Evolutionary conservation across 129 eudicot genomes (phyloP), one percentile per base, ranked within the genome.

Genomic region (Pulicaria dysenterica): DNA sequence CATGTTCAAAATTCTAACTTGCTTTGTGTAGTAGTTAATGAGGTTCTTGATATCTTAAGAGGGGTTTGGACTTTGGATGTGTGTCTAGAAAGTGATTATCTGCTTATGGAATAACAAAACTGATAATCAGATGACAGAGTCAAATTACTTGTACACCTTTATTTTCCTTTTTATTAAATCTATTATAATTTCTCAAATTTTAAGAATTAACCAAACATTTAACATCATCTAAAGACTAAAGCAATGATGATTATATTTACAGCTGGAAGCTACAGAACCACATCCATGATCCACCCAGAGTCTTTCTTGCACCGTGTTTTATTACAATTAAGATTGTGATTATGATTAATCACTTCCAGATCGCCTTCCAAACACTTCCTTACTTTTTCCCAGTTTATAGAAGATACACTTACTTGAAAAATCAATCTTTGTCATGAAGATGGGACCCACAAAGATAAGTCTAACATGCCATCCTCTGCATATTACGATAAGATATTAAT

Each of bases 21-120:
- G 31, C 31, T 16, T 12, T 62, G 7, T 60, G 44, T 12, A 34
- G 48, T 7, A 4, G 66, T 60, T 39, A 19, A 3, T n/a, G 45
- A 1, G 67, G 16, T 64, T 11, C 37, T 42, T 44, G 51, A 42
- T 55, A 16, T 64, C 15, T 8, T 64, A 64, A 15, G 8, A 3
- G 39, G 50, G 43, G 53, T 64, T 64, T 43, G 40, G 70, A 64
- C 17, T 64, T 64, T 43, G 40, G 70, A 64, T 44, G 38, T 17
- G 51, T 8, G 39, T 44, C 7, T 5, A 34, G 13, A 43, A 41
- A 63, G 68, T 63, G 37, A 14, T 17, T 62, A 60, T 60, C 47
- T 60, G 19, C 12, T 6, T 17, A 17, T 17, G 1, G 11, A 6
- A 17, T 4, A 2, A n/a, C 5, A 14, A 16, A 49, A n/a, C 31